phyloP scores from a whole-genome alignment of 2,329 filamentous ascomycete species.

The Trichoderma sp. region DNA sequence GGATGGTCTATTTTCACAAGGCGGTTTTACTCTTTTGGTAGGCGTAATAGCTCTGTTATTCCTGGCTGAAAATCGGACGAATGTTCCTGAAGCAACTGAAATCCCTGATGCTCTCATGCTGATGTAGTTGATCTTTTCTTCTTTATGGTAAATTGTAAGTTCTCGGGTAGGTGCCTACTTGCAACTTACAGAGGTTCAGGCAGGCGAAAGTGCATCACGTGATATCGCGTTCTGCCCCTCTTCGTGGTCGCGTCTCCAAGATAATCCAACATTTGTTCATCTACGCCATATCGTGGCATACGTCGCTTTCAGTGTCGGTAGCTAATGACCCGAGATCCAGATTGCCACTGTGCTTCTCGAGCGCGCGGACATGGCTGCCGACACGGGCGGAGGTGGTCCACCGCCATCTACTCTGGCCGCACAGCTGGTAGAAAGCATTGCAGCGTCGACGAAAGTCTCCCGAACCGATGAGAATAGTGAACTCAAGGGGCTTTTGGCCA shows the following conservation, averaged over 20 bases:
- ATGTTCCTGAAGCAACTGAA: not conserved
- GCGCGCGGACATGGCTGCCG: constrained; percentile 24
- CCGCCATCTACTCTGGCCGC: constrained; percentile 84
- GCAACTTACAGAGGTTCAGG: not conserved
- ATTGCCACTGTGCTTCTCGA: constrained; percentile 26
- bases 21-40: not conserved
- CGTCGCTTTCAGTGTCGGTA: constrained; percentile 29
- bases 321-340: constrained; percentile 34
- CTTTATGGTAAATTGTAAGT: not conserved
- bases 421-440: constrained; percentile 80
- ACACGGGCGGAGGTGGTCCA: constrained; percentile 32
- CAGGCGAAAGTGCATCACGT: constrained; percentile 23
- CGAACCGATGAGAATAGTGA: constrained; percentile 69
- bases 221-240: constrained; percentile 27
- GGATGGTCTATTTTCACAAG: not conserved
- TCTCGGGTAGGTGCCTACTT: not conserved
- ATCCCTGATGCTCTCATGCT: not conserved
- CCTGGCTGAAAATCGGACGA: not conserved
- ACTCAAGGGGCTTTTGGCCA: constrained; percentile 67
- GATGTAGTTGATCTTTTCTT: not conserved
- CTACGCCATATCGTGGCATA: not conserved
- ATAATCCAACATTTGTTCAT: not conserved
- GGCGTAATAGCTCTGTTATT: not conserved
- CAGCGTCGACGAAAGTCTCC: constrained; percentile 62
- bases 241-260: constrained; percentile 24